Conservation (phyloP, 2,329 filamentous ascomycete genomes). For the Cladosporium cucumerinum region DNA sequence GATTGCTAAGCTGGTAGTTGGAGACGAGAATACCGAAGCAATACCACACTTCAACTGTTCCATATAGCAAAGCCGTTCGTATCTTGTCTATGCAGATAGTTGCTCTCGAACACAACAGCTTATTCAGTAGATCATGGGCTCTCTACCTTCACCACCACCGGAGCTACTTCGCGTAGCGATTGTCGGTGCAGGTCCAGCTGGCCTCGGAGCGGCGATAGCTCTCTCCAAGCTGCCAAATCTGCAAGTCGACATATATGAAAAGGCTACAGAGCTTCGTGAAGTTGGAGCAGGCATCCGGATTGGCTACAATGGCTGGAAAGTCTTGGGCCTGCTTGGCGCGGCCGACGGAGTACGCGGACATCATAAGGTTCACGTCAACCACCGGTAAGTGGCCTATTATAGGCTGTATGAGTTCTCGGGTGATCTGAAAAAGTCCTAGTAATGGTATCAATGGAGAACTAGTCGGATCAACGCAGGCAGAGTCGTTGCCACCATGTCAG, state of each 20-base stretch:
- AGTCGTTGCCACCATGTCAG: conserved; percentile 18
- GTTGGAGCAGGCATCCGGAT: conserved; percentile 50
- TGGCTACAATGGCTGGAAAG: conserved; percentile 47
- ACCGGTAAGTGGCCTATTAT: conserved; percentile 10
- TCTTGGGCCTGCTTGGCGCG: conserved; percentile 46
- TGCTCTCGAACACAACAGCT: neutral
- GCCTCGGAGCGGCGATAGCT: conserved; percentile 46
- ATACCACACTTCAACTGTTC: neutral
- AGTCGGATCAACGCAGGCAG: conserved; percentile 16
- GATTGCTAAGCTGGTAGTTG: neutral
- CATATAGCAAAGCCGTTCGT: neutral
- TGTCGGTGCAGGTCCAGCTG: conserved; percentile 40
- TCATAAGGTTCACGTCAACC: conserved; percentile 20
- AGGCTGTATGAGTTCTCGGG: neutral
- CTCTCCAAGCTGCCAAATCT: conserved; percentile 43
- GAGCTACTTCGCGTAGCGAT: conserved; percentile 32
- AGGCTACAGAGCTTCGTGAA: conserved; percentile 45
- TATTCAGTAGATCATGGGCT: neutral
- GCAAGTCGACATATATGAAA: conserved; percentile 45
- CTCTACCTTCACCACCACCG: neutral
- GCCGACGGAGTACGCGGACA: conserved; percentile 35
- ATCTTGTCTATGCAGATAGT: neutral
- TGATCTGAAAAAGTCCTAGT: neutral
- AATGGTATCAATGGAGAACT: conserved; percentile 22
- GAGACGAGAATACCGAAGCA: neutral